A percentile compares a stretch with the other conserved stretches of the same genome.
These are phyloP conservation scores for Microglena sp. DNA, from an alignment of 139 green algal species.

Conservation along the genomic window DNA sequence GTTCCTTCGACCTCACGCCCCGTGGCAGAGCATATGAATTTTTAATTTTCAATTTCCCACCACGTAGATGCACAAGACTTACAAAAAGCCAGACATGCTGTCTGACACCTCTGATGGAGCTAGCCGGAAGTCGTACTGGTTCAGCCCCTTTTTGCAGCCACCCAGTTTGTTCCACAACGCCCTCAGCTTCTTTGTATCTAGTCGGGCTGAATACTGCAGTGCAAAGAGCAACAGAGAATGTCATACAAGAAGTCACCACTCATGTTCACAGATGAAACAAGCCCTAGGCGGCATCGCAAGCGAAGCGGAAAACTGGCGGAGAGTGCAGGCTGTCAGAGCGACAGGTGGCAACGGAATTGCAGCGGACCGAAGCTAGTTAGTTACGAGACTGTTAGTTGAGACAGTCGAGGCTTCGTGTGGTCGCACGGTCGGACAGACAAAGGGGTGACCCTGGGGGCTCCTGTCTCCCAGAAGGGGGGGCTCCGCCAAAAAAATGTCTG, in stretches of 20 bases:
- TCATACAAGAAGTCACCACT: background rate
- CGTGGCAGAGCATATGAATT: too few relatives aligned
- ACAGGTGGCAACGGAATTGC: too few relatives aligned
- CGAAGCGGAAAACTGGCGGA: background rate
- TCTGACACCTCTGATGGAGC: conserved; percentile 43
- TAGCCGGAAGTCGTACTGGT: conserved; percentile 77
- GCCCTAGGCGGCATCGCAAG: background rate
- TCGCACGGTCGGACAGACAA: background rate
- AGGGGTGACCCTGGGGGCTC: too few relatives aligned
- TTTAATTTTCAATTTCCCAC: too few relatives aligned
- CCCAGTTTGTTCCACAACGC: background rate
- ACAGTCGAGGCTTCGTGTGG: background rate
- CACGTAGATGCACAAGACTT: too few relatives aligned
- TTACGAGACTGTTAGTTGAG: too few relatives aligned
- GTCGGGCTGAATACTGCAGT: background rate
- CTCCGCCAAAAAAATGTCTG: too few relatives aligned
- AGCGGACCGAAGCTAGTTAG: too few relatives aligned
- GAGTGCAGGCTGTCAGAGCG: too few relatives aligned
- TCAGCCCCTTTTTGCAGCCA: conserved; percentile 11
- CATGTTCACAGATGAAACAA: background rate
- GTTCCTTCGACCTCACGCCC: too few relatives aligned
- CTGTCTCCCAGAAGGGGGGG: too few relatives aligned
- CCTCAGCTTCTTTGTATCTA: background rate
- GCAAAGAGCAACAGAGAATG: background rate
- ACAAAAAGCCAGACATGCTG: conserved; percentile 20